A percentile compares a stretch with the other conserved stretches of the same genome.
These are phyloP conservation scores for Capronia epimyces DNA, from an alignment of 2,329 filamentous ascomycete species.

Conservation along the genomic window DNA sequence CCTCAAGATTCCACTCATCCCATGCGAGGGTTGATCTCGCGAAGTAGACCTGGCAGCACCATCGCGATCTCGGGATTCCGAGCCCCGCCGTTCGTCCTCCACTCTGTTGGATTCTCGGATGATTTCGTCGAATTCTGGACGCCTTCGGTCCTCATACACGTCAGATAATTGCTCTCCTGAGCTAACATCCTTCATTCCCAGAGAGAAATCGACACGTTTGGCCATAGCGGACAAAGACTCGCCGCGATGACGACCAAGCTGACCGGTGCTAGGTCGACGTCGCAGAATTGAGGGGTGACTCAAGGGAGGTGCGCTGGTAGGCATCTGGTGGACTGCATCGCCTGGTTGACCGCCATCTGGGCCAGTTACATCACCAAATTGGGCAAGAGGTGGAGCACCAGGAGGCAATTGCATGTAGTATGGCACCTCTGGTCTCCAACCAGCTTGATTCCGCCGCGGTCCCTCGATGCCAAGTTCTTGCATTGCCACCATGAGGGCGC, in stretches of 20 bases:
- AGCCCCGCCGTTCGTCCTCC: slow-evolving; percentile 32
- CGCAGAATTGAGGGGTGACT: slow-evolving; percentile 53
- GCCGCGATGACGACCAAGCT: slow-evolving; percentile 45
- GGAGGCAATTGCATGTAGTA: slow-evolving; percentile 54
- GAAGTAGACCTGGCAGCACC: slow-evolving; percentile 7
- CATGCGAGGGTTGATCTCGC: slow-evolving; percentile 26
- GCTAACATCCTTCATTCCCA: slow-evolving; percentile 59
- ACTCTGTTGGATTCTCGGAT: slow-evolving; percentile 39
- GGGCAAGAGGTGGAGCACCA: slow-evolving; percentile 42
- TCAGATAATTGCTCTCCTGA: slow-evolving; percentile 58
- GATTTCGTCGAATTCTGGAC: slow-evolving; percentile 34
- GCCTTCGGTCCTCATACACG: slow-evolving; percentile 54
- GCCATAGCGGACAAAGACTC: slow-evolving; percentile 55
- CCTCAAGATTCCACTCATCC: slow-evolving; percentile 27
- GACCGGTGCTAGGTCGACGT: slow-evolving; percentile 39
- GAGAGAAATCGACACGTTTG: slow-evolving; percentile 64
- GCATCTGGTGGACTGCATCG: slow-evolving; percentile 21
- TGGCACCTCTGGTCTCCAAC: slow-evolving; percentile 61
- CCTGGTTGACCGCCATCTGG: slow-evolving; percentile 40
- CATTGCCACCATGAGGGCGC: slow-evolving; percentile 82
- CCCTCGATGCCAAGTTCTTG: slow-evolving; percentile 79
- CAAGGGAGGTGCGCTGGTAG: slow-evolving; percentile 2
- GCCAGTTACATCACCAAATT: slow-evolving; percentile 38
- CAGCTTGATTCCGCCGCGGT: slow-evolving; percentile 66
- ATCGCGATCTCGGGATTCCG: slow-evolving; percentile 24